Conservation (phyloP, 2,329 filamentous ascomycete species). For the Zymoseptoria brevis region DNA sequence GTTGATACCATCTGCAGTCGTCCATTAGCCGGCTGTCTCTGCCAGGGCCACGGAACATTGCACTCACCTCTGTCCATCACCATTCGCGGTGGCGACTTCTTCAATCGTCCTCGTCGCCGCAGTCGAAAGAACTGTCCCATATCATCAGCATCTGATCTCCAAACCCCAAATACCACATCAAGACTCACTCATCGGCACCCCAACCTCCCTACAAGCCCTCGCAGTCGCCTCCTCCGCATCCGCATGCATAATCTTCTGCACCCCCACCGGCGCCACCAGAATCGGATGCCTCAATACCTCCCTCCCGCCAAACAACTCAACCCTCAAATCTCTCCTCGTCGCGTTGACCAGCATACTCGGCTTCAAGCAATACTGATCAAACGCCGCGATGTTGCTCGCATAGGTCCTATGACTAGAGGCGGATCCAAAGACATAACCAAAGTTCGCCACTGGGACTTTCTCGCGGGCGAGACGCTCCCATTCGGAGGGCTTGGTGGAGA, state of each 20-base stretch:
- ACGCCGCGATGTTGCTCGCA: conserved; percentile 32
- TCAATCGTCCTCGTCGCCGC: conserved; percentile 58
- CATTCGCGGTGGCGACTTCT: conserved; percentile 54
- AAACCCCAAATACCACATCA: background rate
- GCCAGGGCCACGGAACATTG: too few species aligned
- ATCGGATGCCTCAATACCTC: conserved; percentile 42
- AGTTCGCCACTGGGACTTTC: conserved; percentile 31
- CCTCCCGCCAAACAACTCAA: conserved; percentile 32
- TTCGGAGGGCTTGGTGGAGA: conserved; percentile 34
- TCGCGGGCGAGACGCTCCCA: conserved; percentile 32
- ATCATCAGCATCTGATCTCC: background rate
- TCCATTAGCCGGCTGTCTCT: background rate
- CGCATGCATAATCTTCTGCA: conserved; percentile 58
- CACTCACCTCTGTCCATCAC: conserved; percentile 27
- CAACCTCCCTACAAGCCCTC: conserved; percentile 51
- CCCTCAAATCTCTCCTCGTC: conserved; percentile 25
- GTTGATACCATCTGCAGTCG: conserved; percentile 40
- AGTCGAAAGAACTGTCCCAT: conserved; percentile 47
- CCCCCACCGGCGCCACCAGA: conserved; percentile 60
- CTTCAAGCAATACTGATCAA: conserved; percentile 32
- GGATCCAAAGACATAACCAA: conserved; percentile 33
- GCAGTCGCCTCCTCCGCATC: conserved; percentile 59
- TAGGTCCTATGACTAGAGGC: conserved; percentile 33
- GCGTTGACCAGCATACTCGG: conserved; percentile 36
- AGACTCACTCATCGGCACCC: conserved; percentile 50